Conservation (phyloP, 1,284 basidiomycete genomes). For the Anthracocystis walkeri region DNA sequence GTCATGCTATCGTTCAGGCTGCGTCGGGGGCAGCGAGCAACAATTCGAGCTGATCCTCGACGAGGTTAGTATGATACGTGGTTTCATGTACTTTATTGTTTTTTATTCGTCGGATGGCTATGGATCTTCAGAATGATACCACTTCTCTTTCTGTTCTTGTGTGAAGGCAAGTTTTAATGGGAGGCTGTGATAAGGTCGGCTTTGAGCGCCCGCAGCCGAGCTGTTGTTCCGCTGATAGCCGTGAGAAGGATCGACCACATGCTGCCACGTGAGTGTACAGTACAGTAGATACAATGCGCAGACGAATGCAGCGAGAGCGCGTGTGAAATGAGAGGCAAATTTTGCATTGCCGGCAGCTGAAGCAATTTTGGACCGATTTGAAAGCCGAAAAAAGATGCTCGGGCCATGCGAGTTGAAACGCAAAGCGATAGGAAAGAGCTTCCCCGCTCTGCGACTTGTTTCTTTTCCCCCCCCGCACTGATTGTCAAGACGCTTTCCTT, state of each 20-base stretch:
- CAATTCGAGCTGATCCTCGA: neutral
- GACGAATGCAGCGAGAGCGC: neutral
- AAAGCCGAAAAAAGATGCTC: slow-evolving; percentile 11
- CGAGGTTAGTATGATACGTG: too few species aligned
- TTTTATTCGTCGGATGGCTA: too few species aligned
- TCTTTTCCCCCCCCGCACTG: neutral
- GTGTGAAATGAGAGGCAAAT: neutral
- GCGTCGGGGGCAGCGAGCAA: neutral
- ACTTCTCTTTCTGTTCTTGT: too few species aligned
- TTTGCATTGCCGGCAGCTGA: slow-evolving; percentile 11
- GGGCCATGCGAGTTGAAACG: slow-evolving; percentile 10
- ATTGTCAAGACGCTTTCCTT: neutral
- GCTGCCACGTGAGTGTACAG: neutral
- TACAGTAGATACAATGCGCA: neutral
- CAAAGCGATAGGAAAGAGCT: neutral
- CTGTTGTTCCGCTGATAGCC: neutral
- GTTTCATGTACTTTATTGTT: too few species aligned
- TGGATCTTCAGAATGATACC: too few species aligned
- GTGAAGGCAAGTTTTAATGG: too few species aligned
- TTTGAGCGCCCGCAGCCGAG: neutral
- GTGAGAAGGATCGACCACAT: neutral
- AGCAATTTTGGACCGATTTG: slow-evolving; percentile 1
- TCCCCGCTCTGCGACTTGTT: slow-evolving; percentile 1
- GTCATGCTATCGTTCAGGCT: slow-evolving; percentile 29
- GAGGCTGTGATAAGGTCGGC: too few species aligned